Evolutionary conservation across 1,139 yeast genomes (phyloP).

Genomic region (Hansenula sp.): DNA sequence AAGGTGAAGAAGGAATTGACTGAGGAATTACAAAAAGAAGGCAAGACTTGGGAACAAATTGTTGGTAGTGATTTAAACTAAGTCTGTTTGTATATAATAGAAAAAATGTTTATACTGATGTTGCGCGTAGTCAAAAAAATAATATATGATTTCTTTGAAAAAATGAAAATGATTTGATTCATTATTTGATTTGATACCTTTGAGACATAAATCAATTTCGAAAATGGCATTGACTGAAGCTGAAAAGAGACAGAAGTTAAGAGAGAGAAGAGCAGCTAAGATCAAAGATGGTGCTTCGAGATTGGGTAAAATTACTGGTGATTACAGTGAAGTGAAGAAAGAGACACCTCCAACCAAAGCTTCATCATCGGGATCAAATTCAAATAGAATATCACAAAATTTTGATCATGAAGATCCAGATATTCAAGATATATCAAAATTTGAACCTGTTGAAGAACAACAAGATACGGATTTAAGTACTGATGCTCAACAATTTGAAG

Average conservation of each 20-base stretch:
- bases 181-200: too few species aligned
- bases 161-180: too few species aligned
- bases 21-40: slow-evolving; percentile 61
- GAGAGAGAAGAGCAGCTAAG: slow-evolving; percentile 71
- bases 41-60: slow-evolving; percentile 80
- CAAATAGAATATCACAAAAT: slow-evolving; percentile 23
- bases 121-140: background rate
- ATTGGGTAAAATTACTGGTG: slow-evolving; percentile 46
- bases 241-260: slow-evolving; percentile 55
- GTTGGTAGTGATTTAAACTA: slow-evolving; percentile 44
- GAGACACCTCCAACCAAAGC: slow-evolving; percentile 2
- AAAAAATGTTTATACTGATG: background rate
- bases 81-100: too few species aligned
- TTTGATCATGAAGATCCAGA: slow-evolving; percentile 22
- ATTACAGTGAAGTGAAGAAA: slow-evolving; percentile 9
- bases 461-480: background rate
- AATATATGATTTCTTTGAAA: too few species aligned
- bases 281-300: slow-evolving; percentile 55
- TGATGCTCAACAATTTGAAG: slow-evolving; percentile 20
- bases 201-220: too few species aligned
- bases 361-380: slow-evolving; percentile 1
- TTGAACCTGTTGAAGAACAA: slow-evolving; percentile 3
- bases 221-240: slow-evolving; percentile 38
- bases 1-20: slow-evolving; percentile 74
- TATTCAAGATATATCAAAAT: slow-evolving; percentile 15